Evolutionary conservation across 768 basidiomycete species (phyloP).

Genomic region (Trametes cingulata): DNA sequence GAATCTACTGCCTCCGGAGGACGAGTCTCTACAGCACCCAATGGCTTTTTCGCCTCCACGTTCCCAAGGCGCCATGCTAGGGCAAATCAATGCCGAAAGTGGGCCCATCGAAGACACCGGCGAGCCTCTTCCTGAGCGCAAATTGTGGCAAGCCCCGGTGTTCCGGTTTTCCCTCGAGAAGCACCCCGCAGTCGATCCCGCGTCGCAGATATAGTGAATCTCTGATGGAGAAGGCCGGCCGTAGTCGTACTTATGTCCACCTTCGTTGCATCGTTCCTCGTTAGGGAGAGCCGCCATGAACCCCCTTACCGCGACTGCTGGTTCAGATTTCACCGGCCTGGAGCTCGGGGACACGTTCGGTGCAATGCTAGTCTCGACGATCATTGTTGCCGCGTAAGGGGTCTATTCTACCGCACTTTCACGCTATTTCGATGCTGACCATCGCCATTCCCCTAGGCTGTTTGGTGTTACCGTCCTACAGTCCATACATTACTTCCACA

Average conservation of each 20-base stretch:
- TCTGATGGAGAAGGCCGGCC: not conserved
- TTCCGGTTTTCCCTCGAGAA: too few species aligned
- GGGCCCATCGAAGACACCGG: too few species aligned
- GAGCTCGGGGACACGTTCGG: constrained; percentile 12
- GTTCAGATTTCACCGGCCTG: not conserved
- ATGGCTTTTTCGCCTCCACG: too few species aligned
- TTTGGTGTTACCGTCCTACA: constrained; percentile 5
- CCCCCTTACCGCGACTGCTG: not conserved
- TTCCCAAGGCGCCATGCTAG: too few species aligned
- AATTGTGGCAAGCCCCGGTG: too few species aligned
- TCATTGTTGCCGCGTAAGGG: constrained; percentile 11
- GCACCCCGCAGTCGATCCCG: too few species aligned
- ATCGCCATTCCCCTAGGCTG: not conserved
- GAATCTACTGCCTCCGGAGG: too few species aligned
- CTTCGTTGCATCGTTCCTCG: not conserved
- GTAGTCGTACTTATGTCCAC: not conserved
- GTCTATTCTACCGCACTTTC: not conserved
- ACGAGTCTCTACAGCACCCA: too few species aligned
- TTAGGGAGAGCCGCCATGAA: not conserved
- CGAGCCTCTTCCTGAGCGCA: too few species aligned
- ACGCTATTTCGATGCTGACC: not conserved
- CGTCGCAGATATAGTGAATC: too few species aligned
- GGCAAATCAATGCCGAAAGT: too few species aligned
- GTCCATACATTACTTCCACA: constrained; percentile 1
- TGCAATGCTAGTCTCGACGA: constrained; percentile 17